A percentile compares a stretch with the other conserved stretches of the same genome.
These are phyloP conservation scores for Blepharisma stoltei DNA, from an alignment of 73 alveolate species.

Conservation along the genomic window DNA sequence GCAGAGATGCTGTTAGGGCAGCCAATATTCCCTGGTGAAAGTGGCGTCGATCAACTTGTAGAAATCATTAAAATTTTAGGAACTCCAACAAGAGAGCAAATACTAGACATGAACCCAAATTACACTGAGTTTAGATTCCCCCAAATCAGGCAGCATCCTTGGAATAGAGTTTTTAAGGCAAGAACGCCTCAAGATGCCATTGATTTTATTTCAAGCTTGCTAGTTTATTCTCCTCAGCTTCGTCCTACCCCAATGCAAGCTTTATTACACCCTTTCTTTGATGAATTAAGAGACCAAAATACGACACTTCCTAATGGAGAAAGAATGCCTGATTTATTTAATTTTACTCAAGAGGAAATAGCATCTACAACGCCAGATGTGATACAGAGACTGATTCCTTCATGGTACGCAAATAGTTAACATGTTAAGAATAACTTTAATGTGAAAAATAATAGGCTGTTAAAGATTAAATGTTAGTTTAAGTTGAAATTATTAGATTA, in stretches of 20 bases:
- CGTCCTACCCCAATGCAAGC: constrained; percentile 71
- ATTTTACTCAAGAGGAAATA: constrained; percentile 43
- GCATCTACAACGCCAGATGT: constrained; percentile 20
- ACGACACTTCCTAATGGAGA: constrained; percentile 62
- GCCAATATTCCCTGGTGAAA: constrained; percentile 75
- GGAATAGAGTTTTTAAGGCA: constrained; percentile 73
- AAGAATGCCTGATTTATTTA: constrained; percentile 45
- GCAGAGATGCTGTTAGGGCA: constrained; percentile 82
- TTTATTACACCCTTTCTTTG: constrained; percentile 72
- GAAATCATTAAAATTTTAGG: constrained; percentile 81
- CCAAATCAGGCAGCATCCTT: constrained; percentile 78
- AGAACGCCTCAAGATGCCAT: constrained; percentile 61
- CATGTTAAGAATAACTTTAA: background rate
- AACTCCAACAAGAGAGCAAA: constrained; percentile 81
- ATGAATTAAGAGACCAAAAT: constrained; percentile 75
- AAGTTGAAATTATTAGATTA: no score
- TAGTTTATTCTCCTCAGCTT: constrained; percentile 68
- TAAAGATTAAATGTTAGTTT: no score
- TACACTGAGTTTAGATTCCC: constrained; percentile 87
- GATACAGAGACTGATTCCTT: background rate
- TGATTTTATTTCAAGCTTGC: constrained; percentile 57
- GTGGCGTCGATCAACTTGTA: constrained; percentile 76
- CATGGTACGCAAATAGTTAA: constrained; percentile 2
- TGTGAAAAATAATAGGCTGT: no score
- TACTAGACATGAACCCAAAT: constrained; percentile 80